Conservation (phyloP, 352 stramenopile genomes). For the Peronospora destructor region DNA sequence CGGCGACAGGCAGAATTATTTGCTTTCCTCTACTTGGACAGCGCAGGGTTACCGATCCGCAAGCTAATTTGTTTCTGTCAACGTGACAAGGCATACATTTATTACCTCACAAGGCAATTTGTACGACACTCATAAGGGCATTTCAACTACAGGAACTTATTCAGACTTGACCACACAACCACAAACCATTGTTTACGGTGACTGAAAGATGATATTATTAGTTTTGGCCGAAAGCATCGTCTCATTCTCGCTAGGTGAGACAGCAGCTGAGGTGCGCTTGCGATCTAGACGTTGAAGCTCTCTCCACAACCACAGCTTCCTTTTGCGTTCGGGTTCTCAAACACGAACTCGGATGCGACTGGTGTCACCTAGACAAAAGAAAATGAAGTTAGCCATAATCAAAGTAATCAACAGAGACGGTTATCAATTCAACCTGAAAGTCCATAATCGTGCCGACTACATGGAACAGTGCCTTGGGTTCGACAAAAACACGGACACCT, state of each 20-base stretch:
- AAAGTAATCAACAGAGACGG: not conserved
- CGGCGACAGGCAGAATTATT: no score
- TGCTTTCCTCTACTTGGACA: no score
- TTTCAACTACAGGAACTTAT: not conserved
- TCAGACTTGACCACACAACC: not conserved
- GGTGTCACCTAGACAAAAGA: conserved; percentile 82
- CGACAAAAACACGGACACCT: conserved; percentile 96
- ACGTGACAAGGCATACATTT: no score
- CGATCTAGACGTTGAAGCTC: conserved; percentile 96
- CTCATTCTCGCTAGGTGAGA: conserved; percentile 1
- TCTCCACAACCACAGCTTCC: conserved; percentile 98
- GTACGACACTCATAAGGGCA: no score
- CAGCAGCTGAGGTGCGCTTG: conserved; percentile 5
- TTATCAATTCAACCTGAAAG: conserved; percentile 67
- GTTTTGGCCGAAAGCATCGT: conserved; percentile 18
- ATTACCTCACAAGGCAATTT: no score
- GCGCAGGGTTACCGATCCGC: no score
- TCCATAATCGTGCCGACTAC: conserved; percentile 99
- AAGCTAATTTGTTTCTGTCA: no score
- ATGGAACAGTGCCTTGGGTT: conserved; percentile 98
- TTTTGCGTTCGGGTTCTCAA: conserved; percentile 99
- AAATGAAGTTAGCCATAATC: not conserved
- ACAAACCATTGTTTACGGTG: not conserved
- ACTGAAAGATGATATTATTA: conserved; percentile 40
- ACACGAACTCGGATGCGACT: conserved; percentile 97